Evolutionary conservation across 495 filamentous ascomycete genomes (phyloP), one percentile per base, ranked within the genome.

Genomic region (Podospora bellae-mahoneyi): DNA sequence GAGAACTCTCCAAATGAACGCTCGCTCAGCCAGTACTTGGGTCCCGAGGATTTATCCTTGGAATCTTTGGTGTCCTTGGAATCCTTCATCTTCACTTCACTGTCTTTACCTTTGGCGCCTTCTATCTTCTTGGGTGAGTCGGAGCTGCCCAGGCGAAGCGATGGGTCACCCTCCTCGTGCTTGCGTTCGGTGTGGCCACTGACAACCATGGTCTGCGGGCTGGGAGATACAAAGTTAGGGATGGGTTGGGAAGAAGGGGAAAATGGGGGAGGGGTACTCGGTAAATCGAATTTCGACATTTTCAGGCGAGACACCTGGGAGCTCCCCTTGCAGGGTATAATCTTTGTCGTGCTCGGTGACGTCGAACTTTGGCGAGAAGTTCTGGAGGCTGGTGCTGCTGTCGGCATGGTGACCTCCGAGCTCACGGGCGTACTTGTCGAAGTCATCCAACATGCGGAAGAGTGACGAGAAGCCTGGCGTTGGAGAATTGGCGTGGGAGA

Each of bases 261-360:
- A 23, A 23, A 23, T 23, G 23, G 23, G 23, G 23, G 23, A 23
- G 23, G 23, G 23, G 23, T 23, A 23, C 23, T 97, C 93, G 56
- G 86, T 88, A 83, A 97, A 97, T 78, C 96, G 92, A 73, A 98
- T 90, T 44, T 87, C 81, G 68, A 97, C 81, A 72, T 96, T 85
- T 69, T 90, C 86, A 74, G 92, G 91, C 58, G 91, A 84, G 58
- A 94, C 84, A 57, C 94, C 94, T 0, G 94, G 94, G 0, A 97
- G 85, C 76, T 98, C 94, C 71, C 93, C 93, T 71, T 96, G 89
- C 3, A 98, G 88, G 66, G 90, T 84, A 77, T 94, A 98, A 66
- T 76, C 77, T 18, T 88, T 78, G 18, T 85, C 82, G 3, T 82
- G 76, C 80, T 97, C 93, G 68, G 85, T 84, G 56, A 97, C 84